phyloP scores from a whole-genome alignment of 2,329 filamentous ascomycete genomes.

The Fusarium luffae region DNA sequence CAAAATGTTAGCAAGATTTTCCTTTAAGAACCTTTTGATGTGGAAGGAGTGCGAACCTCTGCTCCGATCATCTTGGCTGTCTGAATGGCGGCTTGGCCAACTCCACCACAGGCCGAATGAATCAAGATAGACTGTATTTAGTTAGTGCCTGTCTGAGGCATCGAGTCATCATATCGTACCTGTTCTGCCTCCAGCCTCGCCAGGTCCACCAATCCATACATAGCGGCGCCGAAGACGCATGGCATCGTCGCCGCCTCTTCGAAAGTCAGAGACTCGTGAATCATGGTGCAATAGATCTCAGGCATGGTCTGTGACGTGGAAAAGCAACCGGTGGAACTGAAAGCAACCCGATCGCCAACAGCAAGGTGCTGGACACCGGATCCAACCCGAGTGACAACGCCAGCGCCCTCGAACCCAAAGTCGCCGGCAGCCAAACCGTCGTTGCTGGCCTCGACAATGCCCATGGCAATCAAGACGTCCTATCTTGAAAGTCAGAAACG shows the following conservation, averaged over 20 bases:
- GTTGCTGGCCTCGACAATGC: constrained; percentile 38
- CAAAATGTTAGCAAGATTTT: not conserved
- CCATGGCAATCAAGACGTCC: constrained; percentile 54
- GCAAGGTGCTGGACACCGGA: constrained; percentile 44
- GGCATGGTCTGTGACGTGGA: constrained; percentile 22
- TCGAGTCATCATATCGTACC: not conserved
- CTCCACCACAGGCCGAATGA: constrained; percentile 50
- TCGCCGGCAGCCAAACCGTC: constrained; percentile 25
- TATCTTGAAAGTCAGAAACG: constrained; percentile 16
- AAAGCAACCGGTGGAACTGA: constrained; percentile 47
- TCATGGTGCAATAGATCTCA: constrained; percentile 41
- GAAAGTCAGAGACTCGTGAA: constrained; percentile 52
- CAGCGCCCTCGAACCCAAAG: constrained; percentile 48
- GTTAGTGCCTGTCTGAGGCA: not conserved
- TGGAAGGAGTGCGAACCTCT: constrained; percentile 47
- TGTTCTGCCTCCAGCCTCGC: constrained; percentile 14
- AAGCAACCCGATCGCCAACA: constrained; percentile 50
- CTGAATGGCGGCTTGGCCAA: constrained; percentile 50
- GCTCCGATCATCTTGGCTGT: constrained; percentile 47
- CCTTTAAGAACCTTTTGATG: not conserved
- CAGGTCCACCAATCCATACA: constrained; percentile 32
- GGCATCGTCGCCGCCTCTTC: constrained; percentile 52
- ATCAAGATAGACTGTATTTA: constrained; percentile 48
- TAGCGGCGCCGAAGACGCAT: constrained; percentile 46
- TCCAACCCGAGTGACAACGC: constrained; percentile 47